phyloP scores from a whole-genome alignment of 1,284 basidiomycete genomes.

The Trichosporon coremiiforme region DNA sequence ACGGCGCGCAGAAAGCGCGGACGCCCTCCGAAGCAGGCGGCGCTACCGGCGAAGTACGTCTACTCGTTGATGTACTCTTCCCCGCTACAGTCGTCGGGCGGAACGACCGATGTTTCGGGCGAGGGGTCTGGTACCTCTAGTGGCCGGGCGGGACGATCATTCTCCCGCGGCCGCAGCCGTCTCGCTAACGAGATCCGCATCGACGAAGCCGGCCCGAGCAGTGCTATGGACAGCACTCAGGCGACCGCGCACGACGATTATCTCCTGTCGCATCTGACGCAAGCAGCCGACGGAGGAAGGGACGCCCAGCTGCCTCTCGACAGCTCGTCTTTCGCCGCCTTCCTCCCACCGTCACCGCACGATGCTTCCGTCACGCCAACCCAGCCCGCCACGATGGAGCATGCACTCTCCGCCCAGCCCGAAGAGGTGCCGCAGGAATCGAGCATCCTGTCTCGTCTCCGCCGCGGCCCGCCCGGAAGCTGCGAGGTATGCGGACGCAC shows the following conservation, averaged over 20 bases:
- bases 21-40: constrained; percentile 39
- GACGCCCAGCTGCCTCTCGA: constrained; percentile 31
- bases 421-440: constrained; percentile 20
- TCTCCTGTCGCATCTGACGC: constrained; percentile 39
- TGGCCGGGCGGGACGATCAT: constrained; percentile 9
- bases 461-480: constrained; percentile 48
- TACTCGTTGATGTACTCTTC: constrained; percentile 20
- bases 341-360: constrained; percentile 35
- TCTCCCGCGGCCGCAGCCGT: constrained; percentile 22
- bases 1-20: constrained; percentile 42
- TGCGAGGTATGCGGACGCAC: constrained; percentile 53
- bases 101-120: constrained; percentile 9
- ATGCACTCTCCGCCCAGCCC: background rate
- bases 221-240: constrained; percentile 23
- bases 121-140: background rate
- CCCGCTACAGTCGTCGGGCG: constrained; percentile 1
- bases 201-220: constrained; percentile 22
- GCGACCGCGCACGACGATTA: constrained; percentile 39
- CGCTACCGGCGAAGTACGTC: constrained; percentile 18
- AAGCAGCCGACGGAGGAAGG: constrained; percentile 17
- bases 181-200: constrained; percentile 29
- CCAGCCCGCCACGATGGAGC: constrained; percentile 12
- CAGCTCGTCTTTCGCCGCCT: constrained; percentile 40
- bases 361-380: background rate
- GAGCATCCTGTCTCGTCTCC: constrained; percentile 40